These are phyloP conservation scores for Tilletia setariae DNA, from an alignment of 1,284 basidiomycete genomes.

Conservation along the genomic window DNA sequence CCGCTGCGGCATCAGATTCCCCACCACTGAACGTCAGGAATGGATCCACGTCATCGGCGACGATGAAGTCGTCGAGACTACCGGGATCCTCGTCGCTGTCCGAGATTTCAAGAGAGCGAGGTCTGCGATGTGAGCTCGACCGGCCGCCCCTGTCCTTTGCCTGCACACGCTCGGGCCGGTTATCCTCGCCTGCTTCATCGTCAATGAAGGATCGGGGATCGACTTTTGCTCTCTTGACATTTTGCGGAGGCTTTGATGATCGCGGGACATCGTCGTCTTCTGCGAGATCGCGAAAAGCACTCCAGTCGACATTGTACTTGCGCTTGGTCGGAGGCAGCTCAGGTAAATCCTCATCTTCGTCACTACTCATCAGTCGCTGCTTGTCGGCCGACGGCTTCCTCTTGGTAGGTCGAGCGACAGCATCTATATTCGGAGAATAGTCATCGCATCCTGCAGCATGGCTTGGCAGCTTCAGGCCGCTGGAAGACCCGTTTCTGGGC, in stretches of 20 bases:
- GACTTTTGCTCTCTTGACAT: neutral
- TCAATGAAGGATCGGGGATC: neutral
- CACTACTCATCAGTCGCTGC: neutral
- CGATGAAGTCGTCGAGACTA: conserved; percentile 9
- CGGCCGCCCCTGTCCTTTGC: no score
- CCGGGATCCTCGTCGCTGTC: conserved; percentile 1
- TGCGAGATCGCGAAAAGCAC: neutral
- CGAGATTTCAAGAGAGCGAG: neutral
- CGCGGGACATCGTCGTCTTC: neutral
- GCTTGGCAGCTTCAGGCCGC: no score
- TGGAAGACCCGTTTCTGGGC: no score
- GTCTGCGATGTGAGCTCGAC: neutral
- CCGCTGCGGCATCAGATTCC: neutral
- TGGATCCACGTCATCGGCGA: conserved; percentile 2
- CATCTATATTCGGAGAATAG: no score
- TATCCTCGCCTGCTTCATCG: conserved; percentile 11
- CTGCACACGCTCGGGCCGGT: neutral
- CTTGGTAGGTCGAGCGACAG: neutral
- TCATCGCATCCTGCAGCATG: no score
- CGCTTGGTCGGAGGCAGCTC: neutral
- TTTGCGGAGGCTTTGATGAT: neutral
- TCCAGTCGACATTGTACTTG: conserved; percentile 13
- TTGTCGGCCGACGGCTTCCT: neutral
- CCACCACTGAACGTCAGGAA: neutral
- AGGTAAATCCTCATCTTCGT: neutral